Evolutionary conservation across 1,139 yeast genomes (phyloP), one percentile per base, ranked within the genome.

Genomic region (Geotrichum citri-aurantii): DNA sequence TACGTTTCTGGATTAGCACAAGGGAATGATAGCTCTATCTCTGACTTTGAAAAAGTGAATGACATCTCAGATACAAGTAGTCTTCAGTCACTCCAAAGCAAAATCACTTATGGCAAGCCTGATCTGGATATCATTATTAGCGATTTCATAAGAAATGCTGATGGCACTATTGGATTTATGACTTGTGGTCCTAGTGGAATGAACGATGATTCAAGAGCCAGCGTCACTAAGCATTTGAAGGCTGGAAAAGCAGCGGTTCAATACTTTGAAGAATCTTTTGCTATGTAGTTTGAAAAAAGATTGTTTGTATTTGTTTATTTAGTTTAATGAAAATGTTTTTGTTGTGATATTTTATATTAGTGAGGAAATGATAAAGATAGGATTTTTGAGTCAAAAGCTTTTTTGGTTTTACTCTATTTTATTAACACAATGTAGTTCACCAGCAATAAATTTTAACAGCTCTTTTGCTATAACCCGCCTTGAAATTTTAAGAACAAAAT

Each of bases 141-240:
- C 8, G 62, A 69, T 2, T 80, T 76, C 51, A 71, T 81, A 37
- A 55, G 65, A 50, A 64, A 70, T 50, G 63, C 74, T 4, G 69
- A 69, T 40, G 75, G 75, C 24, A 62, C 71, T 1, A 65, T 73
- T 0, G 69, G 70, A 3, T 69, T 80, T 42, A 64, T 79, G 19
- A 68, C 74, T 4, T 78, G 82, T 68, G 82, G 82, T 4, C 81
- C 83, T 1, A 63, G 71, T 0, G 27, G 66, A 1, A 74, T 80
- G 66, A 75, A 73, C 48, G 79, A 76, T 58, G 73, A 70, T 27
- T 65, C 76, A 5, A 72, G 82, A 62, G 55, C 63, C 3, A 67
- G 73, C 4, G 74, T 75, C 10, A 62, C 69, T 14, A 64, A 65
- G 1, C 62, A 63, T 51, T 48, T 70, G 19, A 64, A 63, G 19